These are phyloP conservation scores for Ajuga reptans DNA, from an alignment of 305 asterid genomes.

Conservation along the genomic window DNA sequence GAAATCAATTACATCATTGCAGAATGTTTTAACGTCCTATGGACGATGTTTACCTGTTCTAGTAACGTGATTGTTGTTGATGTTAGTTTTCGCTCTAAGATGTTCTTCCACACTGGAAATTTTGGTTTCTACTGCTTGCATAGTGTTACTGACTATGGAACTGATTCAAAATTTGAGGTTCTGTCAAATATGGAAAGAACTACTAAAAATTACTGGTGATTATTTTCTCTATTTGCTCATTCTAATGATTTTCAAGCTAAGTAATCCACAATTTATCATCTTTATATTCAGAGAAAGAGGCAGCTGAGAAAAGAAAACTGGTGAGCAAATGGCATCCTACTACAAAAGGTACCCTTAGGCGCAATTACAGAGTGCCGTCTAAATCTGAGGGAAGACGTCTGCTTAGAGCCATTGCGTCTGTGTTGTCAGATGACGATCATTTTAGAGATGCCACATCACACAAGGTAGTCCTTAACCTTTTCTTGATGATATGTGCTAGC, in stretches of 20 bases:
- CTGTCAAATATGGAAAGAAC: neutral
- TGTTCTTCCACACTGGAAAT: neutral
- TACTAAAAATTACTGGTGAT: neutral
- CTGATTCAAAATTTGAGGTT: neutral
- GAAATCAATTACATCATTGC: no score
- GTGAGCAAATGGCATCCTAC: slow-evolving; percentile 98
- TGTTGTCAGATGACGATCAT: slow-evolving; percentile 85
- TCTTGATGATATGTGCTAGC: neutral
- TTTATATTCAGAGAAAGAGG: slow-evolving; percentile 63
- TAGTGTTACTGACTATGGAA: neutral
- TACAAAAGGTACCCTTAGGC: slow-evolving; percentile 85
- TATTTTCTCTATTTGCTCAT: neutral
- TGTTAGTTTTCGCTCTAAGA: neutral
- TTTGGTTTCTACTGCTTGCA: neutral
- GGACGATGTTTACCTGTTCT: neutral
- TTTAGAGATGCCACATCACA: slow-evolving; percentile 96
- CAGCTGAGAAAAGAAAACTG: slow-evolving; percentile 66
- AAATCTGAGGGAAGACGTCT: slow-evolving; percentile 77
- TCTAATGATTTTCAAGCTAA: neutral
- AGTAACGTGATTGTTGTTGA: neutral
- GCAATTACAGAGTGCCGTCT: slow-evolving; percentile 75
- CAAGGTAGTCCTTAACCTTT: slow-evolving; percentile 46
- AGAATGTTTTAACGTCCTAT: neutral
- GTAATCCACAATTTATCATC: neutral
- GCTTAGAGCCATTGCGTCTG: slow-evolving; percentile 69